Evolutionary conservation across 2,329 filamentous ascomycete genomes (phyloP).

Genomic region (Parastagonospora avenae): DNA sequence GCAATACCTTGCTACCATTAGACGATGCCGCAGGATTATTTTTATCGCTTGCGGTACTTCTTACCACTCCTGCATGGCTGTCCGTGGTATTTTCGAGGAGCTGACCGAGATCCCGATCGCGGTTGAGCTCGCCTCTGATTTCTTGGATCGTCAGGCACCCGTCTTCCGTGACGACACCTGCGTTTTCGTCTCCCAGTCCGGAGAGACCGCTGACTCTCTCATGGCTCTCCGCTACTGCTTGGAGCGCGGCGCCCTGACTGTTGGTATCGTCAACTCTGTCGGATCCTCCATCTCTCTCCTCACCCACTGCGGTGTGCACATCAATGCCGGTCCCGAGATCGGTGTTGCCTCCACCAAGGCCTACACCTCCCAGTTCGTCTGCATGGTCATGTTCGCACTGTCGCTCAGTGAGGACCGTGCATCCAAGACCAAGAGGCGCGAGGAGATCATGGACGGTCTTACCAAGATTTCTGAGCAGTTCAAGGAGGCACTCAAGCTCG

Average conservation of each 20-base stretch:
- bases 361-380: constrained; percentile 98
- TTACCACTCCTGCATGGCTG: constrained; percentile 99
- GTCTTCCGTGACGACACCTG: constrained; percentile 99
- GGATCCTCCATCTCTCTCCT: constrained; percentile 98
- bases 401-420: constrained; percentile 95
- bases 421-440: constrained; percentile 87
- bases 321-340: constrained; percentile 98
- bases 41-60: constrained; percentile 99
- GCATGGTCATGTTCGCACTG: constrained; percentile 99
- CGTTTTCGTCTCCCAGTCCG: constrained; percentile 98
- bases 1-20: constrained; percentile 95
- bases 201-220: constrained; percentile 96
- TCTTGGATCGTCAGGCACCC: constrained; percentile 93
- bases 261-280: constrained; percentile 98
- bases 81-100: constrained; percentile 97
- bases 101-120: constrained; percentile 97
- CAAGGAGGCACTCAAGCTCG: constrained; percentile 86
- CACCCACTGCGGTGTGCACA: constrained; percentile 99
- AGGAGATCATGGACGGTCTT: constrained; percentile 96
- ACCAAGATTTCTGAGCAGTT: constrained; percentile 88
- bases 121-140: constrained; percentile 96
- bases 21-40: constrained; percentile 94
- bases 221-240: constrained; percentile 97
- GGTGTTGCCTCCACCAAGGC: constrained; percentile 99
- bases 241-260: constrained; percentile 94